Evolutionary conservation across 2,329 filamentous ascomycete species (phyloP), one percentile per base, ranked within the genome.

Genomic region (Colletotrichum sojae): DNA sequence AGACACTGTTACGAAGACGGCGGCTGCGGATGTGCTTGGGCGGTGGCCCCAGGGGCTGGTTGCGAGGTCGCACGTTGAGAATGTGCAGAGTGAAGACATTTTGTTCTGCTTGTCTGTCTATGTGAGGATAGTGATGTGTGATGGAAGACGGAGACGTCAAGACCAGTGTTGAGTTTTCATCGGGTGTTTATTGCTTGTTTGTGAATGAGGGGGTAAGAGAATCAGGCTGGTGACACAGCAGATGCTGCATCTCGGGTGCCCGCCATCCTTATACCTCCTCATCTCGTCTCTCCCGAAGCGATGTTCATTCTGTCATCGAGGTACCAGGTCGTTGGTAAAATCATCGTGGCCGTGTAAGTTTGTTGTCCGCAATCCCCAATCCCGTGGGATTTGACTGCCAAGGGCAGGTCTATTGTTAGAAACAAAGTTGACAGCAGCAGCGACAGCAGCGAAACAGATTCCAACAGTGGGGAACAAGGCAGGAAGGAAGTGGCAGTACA

Each of bases 11-110:
- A 73, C 54, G 64, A 78, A 75, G 61, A 71, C 22, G 46, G 60
- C 56, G 57, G 55, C 54, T 6, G 64, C 57, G 22, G 63, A 31
- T 6, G 61, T 46, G 51, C 52, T 73, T 6, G 75, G 75, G 25
- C 71, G 72, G 63, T 75, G 75, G 60, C 75, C 74, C 52, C 75
- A 77, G 0, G 72, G 74, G 25, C 71, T 73, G 3, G 63, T 48
- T 20, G 72, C 62, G 49, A 74, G 65, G 12, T 69, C 61, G 58
- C 74, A 76, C 20, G 67, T 70, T 15, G 71, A 62, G 40, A 71
- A 73, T 4, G 54, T 71, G 55, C 75, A 76, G 20, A 45, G 59
- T 1, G 55, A 53, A 15, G 54, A 25, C 69, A 69, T 71, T 16
- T 18, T 27, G 9, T 5, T 48, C 6, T 48, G 13, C 4, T 4